Evolutionary conservation across 73 alveolate species (phyloP), one percentile per base, ranked within the genome.

Genomic region (Strombidium stylifer): DNA sequence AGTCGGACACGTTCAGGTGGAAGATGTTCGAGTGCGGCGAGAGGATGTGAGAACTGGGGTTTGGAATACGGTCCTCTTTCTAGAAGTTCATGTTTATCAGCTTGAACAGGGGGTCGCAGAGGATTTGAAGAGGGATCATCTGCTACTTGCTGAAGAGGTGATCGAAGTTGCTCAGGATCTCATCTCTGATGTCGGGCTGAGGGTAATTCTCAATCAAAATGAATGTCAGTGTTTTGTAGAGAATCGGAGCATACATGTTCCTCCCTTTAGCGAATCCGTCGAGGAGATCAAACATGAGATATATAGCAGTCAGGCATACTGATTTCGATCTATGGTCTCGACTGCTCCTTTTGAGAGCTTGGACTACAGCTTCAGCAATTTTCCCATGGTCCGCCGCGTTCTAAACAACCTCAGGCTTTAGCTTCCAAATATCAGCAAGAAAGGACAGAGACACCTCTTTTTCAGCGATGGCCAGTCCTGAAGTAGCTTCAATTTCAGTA

Each of bases 171-270:
- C 86, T 52, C 42, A 94, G 41, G 80, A 94, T 71, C 40, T 88
- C 85, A 56, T 94, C 97, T 52, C 99, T 84, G 26, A 92, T 71
- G 34, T 90, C 95, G 23, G 76, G 59, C 56, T 94, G 98, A 41
- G 73, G 59, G 67, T 94, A 96, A 59, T 87, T 81, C 51, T 94
- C 99, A 14, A 94, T 87, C 47, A 91, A 66, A 28, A 86, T 52
- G 80, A 94, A 94, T 16, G 97, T 94, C 66, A 94, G 69, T 25
- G 94, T 73, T 73, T 94, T 94, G 76, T 94, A 94, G n/a, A 94
- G 65, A 1, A 89, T 86, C 7, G 99, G 97, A 19, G 97, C 99
- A 40, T 79, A 87, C 5, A 90, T 72, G 78, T 94, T 94, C 55
- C 97, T 70, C 45, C 86, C 97, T 8, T 90, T 56, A 40, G 97